Evolutionary conservation across 78 protist species (phyloP).

Genomic region (Emiliania huxleyi): DNA sequence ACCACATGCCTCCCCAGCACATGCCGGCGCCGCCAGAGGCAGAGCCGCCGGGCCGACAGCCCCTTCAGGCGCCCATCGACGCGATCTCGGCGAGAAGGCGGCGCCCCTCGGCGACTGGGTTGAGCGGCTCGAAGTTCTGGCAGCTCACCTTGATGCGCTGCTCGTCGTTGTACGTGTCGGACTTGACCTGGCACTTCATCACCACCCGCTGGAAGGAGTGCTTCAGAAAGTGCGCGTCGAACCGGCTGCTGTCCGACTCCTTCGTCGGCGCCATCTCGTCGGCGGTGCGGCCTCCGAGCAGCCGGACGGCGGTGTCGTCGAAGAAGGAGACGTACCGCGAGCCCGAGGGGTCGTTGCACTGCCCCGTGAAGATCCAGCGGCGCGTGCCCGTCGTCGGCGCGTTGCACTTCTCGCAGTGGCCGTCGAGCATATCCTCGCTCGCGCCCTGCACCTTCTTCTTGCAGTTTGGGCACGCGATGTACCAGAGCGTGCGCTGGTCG

Average conservation of each 20-base stretch:
- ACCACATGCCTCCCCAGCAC: too few species aligned
- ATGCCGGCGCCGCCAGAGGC: too few species aligned
- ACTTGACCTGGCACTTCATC: neutral
- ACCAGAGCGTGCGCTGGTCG: neutral
- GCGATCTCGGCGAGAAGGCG: neutral
- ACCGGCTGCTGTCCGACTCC: neutral
- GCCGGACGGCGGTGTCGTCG: neutral
- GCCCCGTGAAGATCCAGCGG: neutral
- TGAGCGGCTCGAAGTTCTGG: neutral
- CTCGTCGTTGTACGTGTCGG: neutral
- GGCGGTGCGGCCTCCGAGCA: neutral
- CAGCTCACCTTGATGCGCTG: neutral
- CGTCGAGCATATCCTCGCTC: neutral
- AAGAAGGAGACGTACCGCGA: conserved; percentile 1
- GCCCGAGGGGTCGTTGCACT: neutral
- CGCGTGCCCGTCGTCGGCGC: neutral
- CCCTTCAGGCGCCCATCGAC: neutral
- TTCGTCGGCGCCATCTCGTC: neutral
- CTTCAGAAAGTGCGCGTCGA: neutral
- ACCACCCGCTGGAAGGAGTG: neutral
- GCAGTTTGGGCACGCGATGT: neutral
- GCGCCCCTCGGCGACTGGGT: neutral
- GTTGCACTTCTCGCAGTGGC: conserved; percentile 9
- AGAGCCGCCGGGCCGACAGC: too few species aligned
- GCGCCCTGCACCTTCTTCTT: neutral